Evolutionary conservation across 2,329 filamentous ascomycete genomes (phyloP).

Genomic region (Tolypocladium album): DNA sequence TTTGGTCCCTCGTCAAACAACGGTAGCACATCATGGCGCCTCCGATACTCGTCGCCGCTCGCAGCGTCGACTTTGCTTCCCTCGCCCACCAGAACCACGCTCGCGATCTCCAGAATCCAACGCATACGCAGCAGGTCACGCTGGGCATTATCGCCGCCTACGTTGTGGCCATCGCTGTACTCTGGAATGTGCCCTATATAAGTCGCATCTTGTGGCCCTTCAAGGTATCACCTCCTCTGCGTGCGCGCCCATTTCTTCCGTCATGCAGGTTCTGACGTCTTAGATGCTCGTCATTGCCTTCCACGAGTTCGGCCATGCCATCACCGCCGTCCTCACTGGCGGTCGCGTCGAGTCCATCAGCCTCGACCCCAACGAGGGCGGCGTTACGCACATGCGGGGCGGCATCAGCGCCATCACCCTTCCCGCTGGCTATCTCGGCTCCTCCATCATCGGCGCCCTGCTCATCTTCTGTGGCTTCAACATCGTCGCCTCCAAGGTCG

Average conservation of each 20-base stretch:
- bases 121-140: conserved; percentile 59
- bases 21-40: not conserved
- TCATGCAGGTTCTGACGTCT: not conserved
- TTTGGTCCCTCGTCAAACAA: not conserved
- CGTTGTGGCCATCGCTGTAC: conserved; percentile 60
- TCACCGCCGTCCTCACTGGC: conserved; percentile 61
- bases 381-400: conserved; percentile 67
- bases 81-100: conserved; percentile 2
- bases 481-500: conserved; percentile 72
- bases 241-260: not conserved
- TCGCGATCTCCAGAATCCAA: conserved; percentile 46
- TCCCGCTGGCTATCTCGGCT: conserved; percentile 69
- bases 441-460: conserved; percentile 64
- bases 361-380: conserved; percentile 67
- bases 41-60: not conserved
- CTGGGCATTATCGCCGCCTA: conserved; percentile 62
- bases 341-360: conserved; percentile 65
- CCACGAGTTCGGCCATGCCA: conserved; percentile 69
- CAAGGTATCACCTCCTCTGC: conserved; percentile 42
- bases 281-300: conserved; percentile 78
- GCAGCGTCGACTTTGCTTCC: not conserved
- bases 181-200: conserved; percentile 75
- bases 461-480: conserved; percentile 74
- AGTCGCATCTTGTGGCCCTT: conserved; percentile 69
- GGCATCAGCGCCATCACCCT: conserved; percentile 61